Evolutionary conservation across 139 green algal species (phyloP), one percentile per base, ranked within the genome.

Genomic region (Tetradesmus lagerheimii): DNA sequence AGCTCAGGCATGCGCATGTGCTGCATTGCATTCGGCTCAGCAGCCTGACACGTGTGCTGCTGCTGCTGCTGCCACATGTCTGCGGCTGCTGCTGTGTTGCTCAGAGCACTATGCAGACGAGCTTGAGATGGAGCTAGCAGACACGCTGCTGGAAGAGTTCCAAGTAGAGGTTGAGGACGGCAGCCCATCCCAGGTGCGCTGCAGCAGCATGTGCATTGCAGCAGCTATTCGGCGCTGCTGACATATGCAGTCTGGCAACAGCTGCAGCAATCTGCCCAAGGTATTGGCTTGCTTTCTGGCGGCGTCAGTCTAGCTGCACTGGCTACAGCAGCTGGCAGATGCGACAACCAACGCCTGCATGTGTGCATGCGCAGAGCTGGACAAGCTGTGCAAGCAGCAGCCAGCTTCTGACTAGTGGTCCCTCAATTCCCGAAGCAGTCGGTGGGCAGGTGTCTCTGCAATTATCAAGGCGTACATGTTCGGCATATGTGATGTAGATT

Each of bases 51-150:
- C 14, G 20, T 1, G 4, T 43, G 6, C 27, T 41, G 18, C n/a
- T 64, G 20, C 76, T 77, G 79, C 29, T 23, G 43, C 27, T 83
- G 38, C 15, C 11, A 39, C 31, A 71, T 12, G 2, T 0, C 11
- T 79, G 34, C 57, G 43, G 27, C n/a, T 53, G 4, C 39, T 31
- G 1, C 25, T 41, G 39, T 11, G 25, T 16, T 80, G 20, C 15
- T 90, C 92, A 98, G 95, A 97, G 86, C 94, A 96, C 82, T 96
- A 96, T 47, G 92, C 83, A 0, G 96, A 98, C 71, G 95, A 97
- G 64, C 92, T 98, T 62, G 96, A 98, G 88, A 91, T 96, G 64
- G 74, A 94, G 39, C 91, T 98, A 62, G 90, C 95, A 11, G 93
- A 95, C n/a, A 85, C 85, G 4, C 82, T 97, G 66, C 47, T 93